Evolutionary conservation across 768 basidiomycete species (phyloP).

Genomic region (Lactifluus pinguis): DNA sequence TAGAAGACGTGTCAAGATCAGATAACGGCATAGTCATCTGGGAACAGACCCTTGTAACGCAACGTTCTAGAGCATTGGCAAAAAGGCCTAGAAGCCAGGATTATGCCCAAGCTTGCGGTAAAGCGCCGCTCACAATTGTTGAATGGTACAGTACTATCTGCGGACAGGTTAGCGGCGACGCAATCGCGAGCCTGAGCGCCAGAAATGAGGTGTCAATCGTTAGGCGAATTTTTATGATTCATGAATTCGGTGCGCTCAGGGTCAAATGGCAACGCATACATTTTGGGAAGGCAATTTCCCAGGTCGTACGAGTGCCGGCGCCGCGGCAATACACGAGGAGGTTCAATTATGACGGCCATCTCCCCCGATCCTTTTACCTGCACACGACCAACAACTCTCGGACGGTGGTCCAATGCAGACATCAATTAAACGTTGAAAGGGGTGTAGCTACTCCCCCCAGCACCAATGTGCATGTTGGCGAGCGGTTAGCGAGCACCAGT

Average conservation of each 20-base stretch:
- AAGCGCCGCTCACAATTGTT: background rate
- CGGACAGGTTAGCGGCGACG: background rate
- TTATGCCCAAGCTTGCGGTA: background rate
- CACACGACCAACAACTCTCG: slow-evolving; percentile 11
- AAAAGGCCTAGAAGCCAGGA: background rate
- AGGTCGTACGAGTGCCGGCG: background rate
- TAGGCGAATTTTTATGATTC: background rate
- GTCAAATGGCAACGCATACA: background rate
- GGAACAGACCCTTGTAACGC: background rate
- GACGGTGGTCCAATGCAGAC: background rate
- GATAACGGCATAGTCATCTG: background rate
- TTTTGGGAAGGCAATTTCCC: background rate
- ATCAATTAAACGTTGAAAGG: background rate
- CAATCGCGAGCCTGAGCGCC: background rate
- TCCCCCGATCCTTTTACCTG: background rate
- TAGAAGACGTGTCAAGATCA: slow-evolving; percentile 1
- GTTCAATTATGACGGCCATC: background rate
- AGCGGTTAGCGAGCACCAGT: background rate
- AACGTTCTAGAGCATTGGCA: background rate
- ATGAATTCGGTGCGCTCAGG: background rate
- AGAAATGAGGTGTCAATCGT: background rate
- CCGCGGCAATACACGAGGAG: background rate
- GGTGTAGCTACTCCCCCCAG: background rate
- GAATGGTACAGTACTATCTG: background rate
- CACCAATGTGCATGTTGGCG: background rate